Evolutionary conservation across 2,329 filamentous ascomycete species (phyloP).

Genomic region (Arthrobotrys sphaeroides): DNA sequence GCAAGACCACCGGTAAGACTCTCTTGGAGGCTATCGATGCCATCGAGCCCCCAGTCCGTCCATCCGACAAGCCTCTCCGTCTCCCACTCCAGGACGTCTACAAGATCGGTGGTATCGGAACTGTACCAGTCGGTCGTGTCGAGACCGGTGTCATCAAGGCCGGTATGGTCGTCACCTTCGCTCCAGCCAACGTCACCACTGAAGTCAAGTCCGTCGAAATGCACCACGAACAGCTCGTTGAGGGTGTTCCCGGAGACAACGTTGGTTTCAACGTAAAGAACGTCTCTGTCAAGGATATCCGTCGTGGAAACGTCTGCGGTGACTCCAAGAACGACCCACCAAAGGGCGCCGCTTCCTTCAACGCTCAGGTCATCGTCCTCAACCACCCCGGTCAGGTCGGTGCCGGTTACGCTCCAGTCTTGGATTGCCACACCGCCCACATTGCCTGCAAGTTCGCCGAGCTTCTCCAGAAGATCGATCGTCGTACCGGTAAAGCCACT

Average conservation of each 20-base stretch:
- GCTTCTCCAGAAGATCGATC: conserved; percentile 99
- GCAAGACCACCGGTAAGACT: conserved; percentile 91
- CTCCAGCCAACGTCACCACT: conserved; percentile 98
- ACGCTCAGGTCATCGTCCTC: conserved; percentile 99
- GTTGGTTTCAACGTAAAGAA: conserved; percentile 99
- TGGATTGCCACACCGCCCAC: conserved; percentile 99
- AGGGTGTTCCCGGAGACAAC: conserved; percentile 99
- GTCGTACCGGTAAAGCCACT: conserved; percentile 98
- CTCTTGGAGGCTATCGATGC: conserved; percentile 98
- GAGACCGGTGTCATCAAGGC: conserved; percentile 97
- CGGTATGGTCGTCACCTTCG: conserved; percentile 96
- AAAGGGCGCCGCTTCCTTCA: conserved; percentile 88
- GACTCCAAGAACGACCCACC: conserved; percentile 99
- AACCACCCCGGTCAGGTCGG: conserved; percentile 99
- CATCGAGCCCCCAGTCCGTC: conserved; percentile 91
- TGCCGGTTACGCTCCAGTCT: conserved; percentile 97
- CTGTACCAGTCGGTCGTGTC: conserved; percentile 99
- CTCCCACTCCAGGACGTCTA: conserved; percentile 99
- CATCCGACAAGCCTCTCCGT: conserved; percentile 98
- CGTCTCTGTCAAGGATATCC: conserved; percentile 99
- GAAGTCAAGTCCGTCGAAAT: conserved; percentile 99
- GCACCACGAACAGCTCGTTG: conserved; percentile 82
- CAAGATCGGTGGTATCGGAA: conserved; percentile 99
- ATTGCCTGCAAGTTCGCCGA: conserved; percentile 99
- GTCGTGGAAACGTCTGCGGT: conserved; percentile 99